A percentile compares a stretch with the other conserved stretches of the same genome.
phyloP scores from a whole-genome alignment of 192 early-diverging fungal genomes.

The Paraglomus brasilianum region DNA sequence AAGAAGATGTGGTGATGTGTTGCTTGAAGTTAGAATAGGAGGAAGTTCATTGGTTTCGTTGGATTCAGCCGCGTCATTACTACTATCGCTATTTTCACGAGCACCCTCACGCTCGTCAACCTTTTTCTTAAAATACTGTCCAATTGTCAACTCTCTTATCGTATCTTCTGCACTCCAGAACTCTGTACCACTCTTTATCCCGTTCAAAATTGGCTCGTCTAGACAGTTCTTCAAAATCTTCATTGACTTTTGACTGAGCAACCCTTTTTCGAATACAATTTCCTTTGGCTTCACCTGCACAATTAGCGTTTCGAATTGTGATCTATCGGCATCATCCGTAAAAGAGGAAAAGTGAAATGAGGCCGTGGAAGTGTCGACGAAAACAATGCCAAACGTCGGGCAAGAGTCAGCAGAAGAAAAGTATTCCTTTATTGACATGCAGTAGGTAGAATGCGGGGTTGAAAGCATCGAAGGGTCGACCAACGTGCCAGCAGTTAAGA shows the following conservation, averaged over 20 bases:
- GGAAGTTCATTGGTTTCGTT: slow-evolving; percentile 17
- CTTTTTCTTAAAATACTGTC: slow-evolving; percentile 56
- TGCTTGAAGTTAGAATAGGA: background rate
- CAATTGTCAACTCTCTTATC: slow-evolving; percentile 56
- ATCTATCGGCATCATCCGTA: slow-evolving; percentile 84
- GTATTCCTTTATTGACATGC: slow-evolving; percentile 83
- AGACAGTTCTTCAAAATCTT: slow-evolving; percentile 47
- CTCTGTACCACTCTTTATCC: slow-evolving; percentile 64
- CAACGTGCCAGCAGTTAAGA: slow-evolving; percentile 90
- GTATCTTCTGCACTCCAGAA: slow-evolving; percentile 65
- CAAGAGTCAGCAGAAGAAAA: slow-evolving; percentile 36
- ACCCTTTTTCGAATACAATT: slow-evolving; percentile 77
- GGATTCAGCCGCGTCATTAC: slow-evolving; percentile 20
- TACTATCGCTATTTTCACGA: background rate
- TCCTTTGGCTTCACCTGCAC: slow-evolving; percentile 92
- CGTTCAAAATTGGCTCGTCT: slow-evolving; percentile 52
- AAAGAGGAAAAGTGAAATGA: slow-evolving; percentile 82
- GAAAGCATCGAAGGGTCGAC: slow-evolving; percentile 86
- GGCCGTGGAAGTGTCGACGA: slow-evolving; percentile 95
- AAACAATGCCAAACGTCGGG: slow-evolving; percentile 78
- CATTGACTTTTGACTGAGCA: slow-evolving; percentile 46
- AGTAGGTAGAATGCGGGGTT: slow-evolving; percentile 90
- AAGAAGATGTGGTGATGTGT: background rate
- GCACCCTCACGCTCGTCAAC: background rate
- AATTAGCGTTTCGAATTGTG: slow-evolving; percentile 89